These are phyloP conservation scores for Trichoderma semiorbis DNA, from an alignment of 2,329 filamentous ascomycete genomes.

Conservation along the genomic window DNA sequence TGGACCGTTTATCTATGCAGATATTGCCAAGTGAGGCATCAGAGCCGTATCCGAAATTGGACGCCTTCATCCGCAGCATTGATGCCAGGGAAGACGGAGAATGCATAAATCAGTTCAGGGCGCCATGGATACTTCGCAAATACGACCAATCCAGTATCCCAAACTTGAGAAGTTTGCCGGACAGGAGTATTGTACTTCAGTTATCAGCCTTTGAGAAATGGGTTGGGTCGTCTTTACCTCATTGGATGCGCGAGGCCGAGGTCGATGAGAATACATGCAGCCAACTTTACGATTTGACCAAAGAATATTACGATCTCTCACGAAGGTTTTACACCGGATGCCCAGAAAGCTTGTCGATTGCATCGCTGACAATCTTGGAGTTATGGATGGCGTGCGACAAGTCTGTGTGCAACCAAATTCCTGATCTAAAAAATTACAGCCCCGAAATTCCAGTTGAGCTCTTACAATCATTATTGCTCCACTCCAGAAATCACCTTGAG, in stretches of 20 bases:
- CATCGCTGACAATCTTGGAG: neutral
- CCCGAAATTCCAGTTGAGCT: neutral
- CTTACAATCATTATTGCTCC: neutral
- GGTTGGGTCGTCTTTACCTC: neutral
- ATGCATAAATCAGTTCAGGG: neutral
- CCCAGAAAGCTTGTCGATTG: neutral
- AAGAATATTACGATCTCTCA: neutral
- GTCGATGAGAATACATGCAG: neutral
- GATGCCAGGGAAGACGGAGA: neutral
- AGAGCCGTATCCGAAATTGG: neutral
- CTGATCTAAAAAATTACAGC: neutral
- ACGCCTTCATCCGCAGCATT: neutral
- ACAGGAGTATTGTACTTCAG: neutral
- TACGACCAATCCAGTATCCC: neutral
- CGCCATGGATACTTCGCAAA: neutral
- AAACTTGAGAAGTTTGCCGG: neutral
- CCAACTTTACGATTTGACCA: neutral
- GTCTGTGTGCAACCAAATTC: neutral
- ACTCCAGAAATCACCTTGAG: neutral
- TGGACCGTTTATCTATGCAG: fast-evolving
- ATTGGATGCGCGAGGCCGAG: neutral
- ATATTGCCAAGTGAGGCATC: neutral
- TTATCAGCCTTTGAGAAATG: neutral
- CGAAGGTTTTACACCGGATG: neutral
- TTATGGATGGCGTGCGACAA: neutral